Evolutionary conservation across 176 grass and related monocot genomes (phyloP), one percentile per base, ranked within the genome.

Genomic region (Ananas comosus): DNA sequence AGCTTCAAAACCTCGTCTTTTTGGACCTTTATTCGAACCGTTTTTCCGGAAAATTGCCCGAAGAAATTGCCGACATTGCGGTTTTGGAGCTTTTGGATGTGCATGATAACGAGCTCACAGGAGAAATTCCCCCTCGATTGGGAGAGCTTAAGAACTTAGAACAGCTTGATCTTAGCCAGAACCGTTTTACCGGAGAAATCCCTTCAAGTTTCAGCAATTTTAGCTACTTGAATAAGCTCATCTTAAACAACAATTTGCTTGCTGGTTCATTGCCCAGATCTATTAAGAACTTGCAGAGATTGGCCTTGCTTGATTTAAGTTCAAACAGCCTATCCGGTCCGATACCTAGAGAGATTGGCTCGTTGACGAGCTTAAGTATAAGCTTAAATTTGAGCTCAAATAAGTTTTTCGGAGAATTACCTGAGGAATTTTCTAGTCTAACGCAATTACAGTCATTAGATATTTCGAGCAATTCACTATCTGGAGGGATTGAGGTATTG

Each of bases 211-310:
- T 96, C 5, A 88, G 91, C 48, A 96, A 96, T 71, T 88, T 96
- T 81, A 96, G 91, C 76, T 91, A 96, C 75, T 76, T 96, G 50
- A 96, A 96, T 66, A 96, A 96, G 78, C 91, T 96, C 63, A 96
- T 91, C 50, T 76, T 96, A 16, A 91, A 81, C 48, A 64, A 51
- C 61, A 96, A 96, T 51, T 73, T 59, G 66, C 88, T 96, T 11
- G 59, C 80, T 0, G 91, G 91, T 19, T 29, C 77, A 22, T 51
- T 96, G 79, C 88, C 88, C 0, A 83, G 52, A 66, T 91, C 88
- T 17, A 82, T 96, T 53, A 68, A 56, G 63, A 91, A 96, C 78
- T 81, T 96, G 76, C 88, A 91, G 81, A 96, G 91, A 72, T 64
- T 96, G 13, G 91, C 91, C 65, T 83, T 91, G 91, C 85, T 96